Conservation (phyloP, 2,329 filamentous ascomycete species). For the Microcera coccophila region DNA sequence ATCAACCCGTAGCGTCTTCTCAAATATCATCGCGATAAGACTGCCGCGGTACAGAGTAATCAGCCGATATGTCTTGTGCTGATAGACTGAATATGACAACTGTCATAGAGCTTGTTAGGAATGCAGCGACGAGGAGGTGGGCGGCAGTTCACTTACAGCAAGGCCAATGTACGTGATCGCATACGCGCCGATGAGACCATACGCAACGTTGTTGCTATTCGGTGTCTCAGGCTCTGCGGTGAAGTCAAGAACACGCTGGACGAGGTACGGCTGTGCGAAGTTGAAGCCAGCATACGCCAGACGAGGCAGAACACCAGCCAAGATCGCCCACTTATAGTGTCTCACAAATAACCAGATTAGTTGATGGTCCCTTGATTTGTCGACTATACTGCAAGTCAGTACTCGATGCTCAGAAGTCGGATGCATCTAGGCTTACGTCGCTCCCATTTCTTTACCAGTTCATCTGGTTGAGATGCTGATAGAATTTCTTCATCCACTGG, state of each 20-base stretch:
- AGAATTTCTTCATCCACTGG: slow-evolving; percentile 17
- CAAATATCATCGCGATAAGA: too few relatives aligned
- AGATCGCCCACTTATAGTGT: slow-evolving; percentile 9
- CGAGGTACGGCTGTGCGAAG: slow-evolving; percentile 26
- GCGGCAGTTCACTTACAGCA: slow-evolving; percentile 14
- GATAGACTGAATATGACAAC: slow-evolving; percentile 20
- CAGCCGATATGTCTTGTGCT: slow-evolving; percentile 21
- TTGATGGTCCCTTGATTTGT: too few relatives aligned
- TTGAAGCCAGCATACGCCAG: slow-evolving; percentile 25
- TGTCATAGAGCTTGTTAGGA: too few relatives aligned
- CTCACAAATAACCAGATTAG: too few relatives aligned
- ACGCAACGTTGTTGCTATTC: slow-evolving; percentile 19
- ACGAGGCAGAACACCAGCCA: slow-evolving; percentile 17
- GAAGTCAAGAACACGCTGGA: too few relatives aligned
- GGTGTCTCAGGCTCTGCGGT: slow-evolving; percentile 17
- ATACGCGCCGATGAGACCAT: slow-evolving; percentile 28
- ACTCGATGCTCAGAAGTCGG: neutral
- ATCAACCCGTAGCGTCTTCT: too few relatives aligned
- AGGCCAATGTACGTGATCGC: slow-evolving; percentile 24
- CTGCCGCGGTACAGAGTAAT: slow-evolving; percentile 26
- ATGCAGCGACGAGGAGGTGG: neutral
- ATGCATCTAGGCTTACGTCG: slow-evolving; percentile 10
- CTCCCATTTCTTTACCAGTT: slow-evolving; percentile 17
- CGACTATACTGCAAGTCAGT: slow-evolving; percentile 3
- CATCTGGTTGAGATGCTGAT: slow-evolving; percentile 12